Base-by-base conservation (phyloP, 306 rosid genomes). In the Trifolium fragiferum region DNA sequence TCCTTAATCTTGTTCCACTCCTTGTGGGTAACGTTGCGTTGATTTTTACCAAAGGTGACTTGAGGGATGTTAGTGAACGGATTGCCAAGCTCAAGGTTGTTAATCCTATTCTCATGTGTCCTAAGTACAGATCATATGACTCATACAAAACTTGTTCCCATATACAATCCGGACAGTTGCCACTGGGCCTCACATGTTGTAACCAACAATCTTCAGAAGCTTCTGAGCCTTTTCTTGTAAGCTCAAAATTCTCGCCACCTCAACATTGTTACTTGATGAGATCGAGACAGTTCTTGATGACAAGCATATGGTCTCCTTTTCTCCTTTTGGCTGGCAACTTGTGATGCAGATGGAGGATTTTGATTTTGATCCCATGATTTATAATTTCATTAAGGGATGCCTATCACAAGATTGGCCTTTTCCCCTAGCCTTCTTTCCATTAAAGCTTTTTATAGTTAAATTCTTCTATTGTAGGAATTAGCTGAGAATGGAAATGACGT, bases 11-110 rank as follows among this genome's bases (percentile, higher is more conserved):
- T 43, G 80, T 82, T 5, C 96, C 97, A 18, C 96, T 92, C 38
- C 96, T 89, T 46, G 85, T 86, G 50, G 97, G 96, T 0, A 90
- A 92, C 27, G 96, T 90, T 50, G 96, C 89, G 0, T 81, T 92
- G 81, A 82, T 90, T 60, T 92, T 92, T 81, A 92, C 97, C 64
- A 90, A 81, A 55, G 76, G 80, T 40, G 87, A 84, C 49, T 30
- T 84, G 82, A 81, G 69, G 69, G 85, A 77, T 68, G 89, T 92
- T 16, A 83, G 93, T 49, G 93, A 92, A 38, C 87, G 82, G 78
- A 82, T 92, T 53, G 82, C 86, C 10, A 90, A 92, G 73, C 81
- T 82, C 88, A 87, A 92, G 93, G 71, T 73, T 30, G 77, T 84
- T 37, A 63, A 62, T 46, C 87, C 87, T 37, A 76, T 68, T 73